Evolutionary conservation across 192 early-diverging fungal genomes (phyloP).

Genomic region (Gonapodya sp.): DNA sequence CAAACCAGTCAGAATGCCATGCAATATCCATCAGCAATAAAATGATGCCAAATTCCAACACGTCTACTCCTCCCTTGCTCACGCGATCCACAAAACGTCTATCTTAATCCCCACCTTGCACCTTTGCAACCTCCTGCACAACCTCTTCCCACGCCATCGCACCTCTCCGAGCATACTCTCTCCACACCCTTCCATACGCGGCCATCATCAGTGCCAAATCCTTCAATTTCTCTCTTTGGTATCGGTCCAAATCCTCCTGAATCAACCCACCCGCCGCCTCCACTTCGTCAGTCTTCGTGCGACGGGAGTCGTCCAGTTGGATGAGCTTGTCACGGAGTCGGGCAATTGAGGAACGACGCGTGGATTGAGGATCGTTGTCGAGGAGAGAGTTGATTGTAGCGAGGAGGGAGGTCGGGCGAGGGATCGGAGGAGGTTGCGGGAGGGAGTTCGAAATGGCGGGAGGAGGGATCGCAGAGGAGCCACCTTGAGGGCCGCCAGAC

Average conservation of each 20-base stretch:
- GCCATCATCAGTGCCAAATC: slow-evolving; percentile 78
- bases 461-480: background rate
- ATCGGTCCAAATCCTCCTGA: slow-evolving; percentile 83
- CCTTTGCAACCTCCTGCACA: slow-evolving; percentile 30
- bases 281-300: slow-evolving; percentile 60
- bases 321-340: slow-evolving; percentile 72
- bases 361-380: slow-evolving; percentile 87
- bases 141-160: slow-evolving; percentile 51
- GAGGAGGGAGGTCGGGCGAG: slow-evolving; percentile 12
- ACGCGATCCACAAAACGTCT: background rate
- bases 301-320: slow-evolving; percentile 68
- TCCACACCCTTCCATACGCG: slow-evolving; percentile 39
- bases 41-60: too few species aligned
- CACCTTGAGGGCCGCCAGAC: background rate
- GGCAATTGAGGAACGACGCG: slow-evolving; percentile 79
- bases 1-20: too few species aligned
- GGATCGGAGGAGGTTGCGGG: background rate
- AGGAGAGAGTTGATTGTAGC: slow-evolving; percentile 85
- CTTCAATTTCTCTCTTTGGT: slow-evolving; percentile 84
- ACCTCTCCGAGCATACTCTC: slow-evolving; percentile 60
- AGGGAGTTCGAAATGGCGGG: background rate
- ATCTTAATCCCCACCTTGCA: slow-evolving; percentile 11
- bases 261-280: slow-evolving; percentile 67
- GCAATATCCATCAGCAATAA: too few species aligned
- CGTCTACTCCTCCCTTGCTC: too few species aligned